Evolutionary conservation across 108 stramenopile genomes (phyloP).

Genomic region (Aurantiochytrium sp.): DNA sequence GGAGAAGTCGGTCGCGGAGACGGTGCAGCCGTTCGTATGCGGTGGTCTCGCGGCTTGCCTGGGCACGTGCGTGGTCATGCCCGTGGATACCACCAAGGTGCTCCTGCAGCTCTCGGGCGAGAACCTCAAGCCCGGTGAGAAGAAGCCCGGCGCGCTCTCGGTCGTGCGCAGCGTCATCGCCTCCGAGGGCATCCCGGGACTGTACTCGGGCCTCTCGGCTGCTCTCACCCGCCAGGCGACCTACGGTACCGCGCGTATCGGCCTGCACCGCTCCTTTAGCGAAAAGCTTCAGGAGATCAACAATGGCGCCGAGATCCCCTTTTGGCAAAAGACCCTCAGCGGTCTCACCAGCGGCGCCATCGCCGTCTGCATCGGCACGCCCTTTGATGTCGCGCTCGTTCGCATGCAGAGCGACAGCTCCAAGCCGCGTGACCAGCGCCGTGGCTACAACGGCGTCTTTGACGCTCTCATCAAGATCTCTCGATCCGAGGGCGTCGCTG

Average conservation of each 20-base stretch:
- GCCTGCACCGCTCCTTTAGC: slow-evolving; percentile 85
- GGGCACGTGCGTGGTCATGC: slow-evolving; percentile 82
- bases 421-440: slow-evolving; percentile 70
- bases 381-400: slow-evolving; percentile 94
- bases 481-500: slow-evolving; percentile 80
- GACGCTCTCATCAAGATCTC: slow-evolving; percentile 80
- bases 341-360: slow-evolving; percentile 88
- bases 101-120: neutral
- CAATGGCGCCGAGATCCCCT: slow-evolving; percentile 72
- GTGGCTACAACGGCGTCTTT: slow-evolving; percentile 96
- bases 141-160: neutral
- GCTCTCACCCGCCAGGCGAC: slow-evolving; percentile 91
- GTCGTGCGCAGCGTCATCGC: neutral
- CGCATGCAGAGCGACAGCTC: slow-evolving; percentile 88
- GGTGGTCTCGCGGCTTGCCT: slow-evolving; percentile 84
- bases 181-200: neutral
- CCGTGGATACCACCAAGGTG: slow-evolving; percentile 93
- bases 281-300: slow-evolving; percentile 70
- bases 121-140: neutral
- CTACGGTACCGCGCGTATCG: slow-evolving; percentile 97
- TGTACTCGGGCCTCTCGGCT: slow-evolving; percentile 63
- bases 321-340: slow-evolving; percentile 71
- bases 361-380: slow-evolving; percentile 93
- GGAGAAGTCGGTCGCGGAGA: slow-evolving; percentile 21
- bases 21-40: slow-evolving; percentile 51